Base-by-base conservation (phyloP, 2,329 filamentous ascomycete genomes). In the Stachybotrys chartarum region DNA sequence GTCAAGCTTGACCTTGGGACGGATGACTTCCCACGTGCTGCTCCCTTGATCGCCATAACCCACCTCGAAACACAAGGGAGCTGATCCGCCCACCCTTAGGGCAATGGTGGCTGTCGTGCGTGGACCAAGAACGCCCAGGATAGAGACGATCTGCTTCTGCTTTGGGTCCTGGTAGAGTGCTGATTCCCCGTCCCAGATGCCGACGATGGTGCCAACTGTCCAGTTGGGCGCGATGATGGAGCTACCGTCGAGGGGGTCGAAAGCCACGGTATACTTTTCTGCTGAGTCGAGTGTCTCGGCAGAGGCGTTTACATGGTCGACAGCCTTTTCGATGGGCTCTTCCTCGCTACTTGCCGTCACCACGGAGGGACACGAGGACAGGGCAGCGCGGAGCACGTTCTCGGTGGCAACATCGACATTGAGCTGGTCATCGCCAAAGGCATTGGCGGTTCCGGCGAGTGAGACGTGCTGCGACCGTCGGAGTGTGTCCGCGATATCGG, bases 241-340 rank as follows among this genome's bases (percentile, higher is more conserved):
- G 66, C 79, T 83, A 11, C 83, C 83, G 60, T 86, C 83, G 0
- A 86, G 75, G 0, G 83, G 83, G 60, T 86, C 83, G 60, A 86
- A 86, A 0, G 81, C 82, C 8, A 85, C 68, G 0, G 82, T 78
- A 67, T 86, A 86, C 31, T 69, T 63, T 60, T 83, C 78, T 7
- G 52, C n/a, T 7, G 39, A 17, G 7, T 53, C 35, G 3, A 56
- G 24, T 1, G 55, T 30, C 1, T 48, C 24, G 7, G 50, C 48
- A 31, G n/a, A 45, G 2, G 12, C 51, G 31, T 14, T 45, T 47
- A 39, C 52, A 55, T 64, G 57, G 44, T 58, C 46, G 53, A 70
- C 59, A 42, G 66, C 24, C 56, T 67, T 66, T 66, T 84, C 82
- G 1, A 81, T 63, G 0, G 82, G 82, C 53, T 85, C 82, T 63